Percentiles rank a stretch among this genome's conserved stretches.
Evolutionary conservation across 2,329 filamentous ascomycete genomes (phyloP).

Genomic region (Arthroderma sp.): DNA sequence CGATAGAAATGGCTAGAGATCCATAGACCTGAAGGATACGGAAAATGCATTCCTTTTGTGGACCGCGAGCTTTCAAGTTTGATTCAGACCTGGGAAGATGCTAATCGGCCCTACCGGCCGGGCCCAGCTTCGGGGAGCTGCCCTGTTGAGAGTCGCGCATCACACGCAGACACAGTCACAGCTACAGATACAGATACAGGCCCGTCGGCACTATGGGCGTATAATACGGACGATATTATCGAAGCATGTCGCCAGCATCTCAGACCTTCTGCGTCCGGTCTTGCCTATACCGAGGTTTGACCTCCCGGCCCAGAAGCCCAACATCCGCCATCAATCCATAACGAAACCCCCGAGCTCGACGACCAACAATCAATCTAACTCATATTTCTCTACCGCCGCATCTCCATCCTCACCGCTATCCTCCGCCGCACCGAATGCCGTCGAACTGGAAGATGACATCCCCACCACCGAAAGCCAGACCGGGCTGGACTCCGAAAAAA

Average conservation of each 20-base stretch:
- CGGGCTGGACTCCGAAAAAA: slow-evolving; percentile 2
- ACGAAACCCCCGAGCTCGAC: too few relatives aligned
- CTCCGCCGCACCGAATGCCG: not conserved
- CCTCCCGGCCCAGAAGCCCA: not conserved
- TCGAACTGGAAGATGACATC: slow-evolving; percentile 8
- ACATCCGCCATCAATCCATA: not conserved
- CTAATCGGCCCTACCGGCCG: slow-evolving; percentile 4
- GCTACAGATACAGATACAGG: not conserved
- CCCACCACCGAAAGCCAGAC: slow-evolving; percentile 6
- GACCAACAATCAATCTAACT: too few relatives aligned
- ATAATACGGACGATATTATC: slow-evolving; percentile 11
- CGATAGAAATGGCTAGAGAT: too few relatives aligned
- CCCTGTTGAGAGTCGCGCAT: not conserved
- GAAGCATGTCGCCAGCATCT: slow-evolving; percentile 11
- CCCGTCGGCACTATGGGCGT: slow-evolving; percentile 7
- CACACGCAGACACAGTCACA: not conserved
- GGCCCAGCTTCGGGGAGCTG: slow-evolving; percentile 4
- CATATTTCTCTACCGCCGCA: not conserved
- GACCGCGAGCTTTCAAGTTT: too few relatives aligned
- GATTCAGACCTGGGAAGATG: slow-evolving; percentile 7
- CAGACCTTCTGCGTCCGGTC: slow-evolving; percentile 9
- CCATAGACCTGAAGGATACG: too few relatives aligned
- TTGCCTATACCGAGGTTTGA: slow-evolving; percentile 1
- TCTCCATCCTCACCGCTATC: not conserved
- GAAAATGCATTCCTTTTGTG: too few relatives aligned